Evolutionary conservation across 208 protist genomes (phyloP).

Genomic region (Angomonas ambiguus): DNA sequence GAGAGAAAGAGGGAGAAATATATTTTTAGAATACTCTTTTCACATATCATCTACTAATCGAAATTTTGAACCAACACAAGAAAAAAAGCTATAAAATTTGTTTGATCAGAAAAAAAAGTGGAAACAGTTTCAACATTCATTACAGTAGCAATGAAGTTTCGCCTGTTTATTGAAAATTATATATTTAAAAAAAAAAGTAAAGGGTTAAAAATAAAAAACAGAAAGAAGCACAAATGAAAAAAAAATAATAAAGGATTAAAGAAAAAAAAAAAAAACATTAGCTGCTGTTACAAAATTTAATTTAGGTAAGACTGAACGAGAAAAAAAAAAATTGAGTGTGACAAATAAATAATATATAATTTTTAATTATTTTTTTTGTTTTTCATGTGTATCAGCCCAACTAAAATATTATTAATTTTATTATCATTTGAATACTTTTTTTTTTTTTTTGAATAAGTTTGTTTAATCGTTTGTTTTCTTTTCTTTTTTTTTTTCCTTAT

Average conservation of each 20-base stretch:
- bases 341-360: too few relatives aligned
- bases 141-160: not conserved
- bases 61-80: too few relatives aligned
- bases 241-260: conserved; percentile 9
- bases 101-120: too few relatives aligned
- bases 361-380: too few relatives aligned
- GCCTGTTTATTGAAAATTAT: not conserved
- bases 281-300: not conserved
- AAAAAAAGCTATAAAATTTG: too few relatives aligned
- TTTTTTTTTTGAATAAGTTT: not conserved
- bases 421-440: not conserved
- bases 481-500: conserved; percentile 20
- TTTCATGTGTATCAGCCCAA: not conserved
- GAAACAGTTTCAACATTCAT: not conserved
- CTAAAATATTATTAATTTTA: not conserved
- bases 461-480: conserved; percentile 17
- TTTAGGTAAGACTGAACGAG: too few relatives aligned
- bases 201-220: conserved; percentile 8
- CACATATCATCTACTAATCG: too few relatives aligned
- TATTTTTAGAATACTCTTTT: too few relatives aligned
- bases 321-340: too few relatives aligned
- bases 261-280: conserved; percentile 4
- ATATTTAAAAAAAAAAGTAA: conserved; percentile 9
- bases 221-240: conserved; percentile 18
- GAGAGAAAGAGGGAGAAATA: too few relatives aligned